Percentiles rank a stretch among this genome's conserved stretches.
Conservation (phyloP, 306 rosid genomes). For the Dalbergia cultrata region DNA sequence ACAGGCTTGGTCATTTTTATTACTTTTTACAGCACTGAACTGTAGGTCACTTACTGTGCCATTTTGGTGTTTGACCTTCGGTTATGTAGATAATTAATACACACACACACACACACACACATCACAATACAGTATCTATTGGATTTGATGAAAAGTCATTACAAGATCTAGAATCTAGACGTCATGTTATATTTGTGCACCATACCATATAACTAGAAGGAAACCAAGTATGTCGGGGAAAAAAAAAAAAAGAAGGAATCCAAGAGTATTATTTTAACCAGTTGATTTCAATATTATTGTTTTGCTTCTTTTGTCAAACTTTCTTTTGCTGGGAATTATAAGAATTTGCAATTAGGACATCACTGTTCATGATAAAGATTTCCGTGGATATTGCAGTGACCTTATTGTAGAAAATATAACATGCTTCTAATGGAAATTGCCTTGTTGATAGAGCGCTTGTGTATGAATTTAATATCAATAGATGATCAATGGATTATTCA, state of each 20-base stretch:
- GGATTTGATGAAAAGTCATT: constrained; percentile 1
- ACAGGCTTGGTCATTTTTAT: not conserved
- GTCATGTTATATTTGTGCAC: not conserved
- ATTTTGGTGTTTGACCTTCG: not conserved
- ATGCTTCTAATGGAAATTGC: not conserved
- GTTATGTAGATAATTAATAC: too few relatives aligned
- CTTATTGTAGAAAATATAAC: not conserved
- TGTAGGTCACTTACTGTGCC: not conserved
- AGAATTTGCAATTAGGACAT: not conserved
- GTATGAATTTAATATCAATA: not conserved
- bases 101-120: too few relatives aligned
- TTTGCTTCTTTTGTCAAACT: not conserved
- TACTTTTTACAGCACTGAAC: not conserved
- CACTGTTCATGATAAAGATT: not conserved
- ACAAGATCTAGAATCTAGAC: not conserved
- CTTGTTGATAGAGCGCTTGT: not conserved
- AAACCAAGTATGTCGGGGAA: too few relatives aligned
- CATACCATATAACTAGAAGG: not conserved
- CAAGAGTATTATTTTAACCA: constrained; percentile 24
- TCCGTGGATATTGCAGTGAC: not conserved
- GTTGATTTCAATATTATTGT: not conserved
- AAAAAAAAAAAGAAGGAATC: not conserved
- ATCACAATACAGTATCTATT: not conserved
- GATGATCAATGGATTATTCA: not conserved
- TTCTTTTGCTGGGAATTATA: not conserved